These are phyloP conservation scores for Aspergillus kassunensis DNA, from an alignment of 495 filamentous ascomycete species.

Conservation along the genomic window DNA sequence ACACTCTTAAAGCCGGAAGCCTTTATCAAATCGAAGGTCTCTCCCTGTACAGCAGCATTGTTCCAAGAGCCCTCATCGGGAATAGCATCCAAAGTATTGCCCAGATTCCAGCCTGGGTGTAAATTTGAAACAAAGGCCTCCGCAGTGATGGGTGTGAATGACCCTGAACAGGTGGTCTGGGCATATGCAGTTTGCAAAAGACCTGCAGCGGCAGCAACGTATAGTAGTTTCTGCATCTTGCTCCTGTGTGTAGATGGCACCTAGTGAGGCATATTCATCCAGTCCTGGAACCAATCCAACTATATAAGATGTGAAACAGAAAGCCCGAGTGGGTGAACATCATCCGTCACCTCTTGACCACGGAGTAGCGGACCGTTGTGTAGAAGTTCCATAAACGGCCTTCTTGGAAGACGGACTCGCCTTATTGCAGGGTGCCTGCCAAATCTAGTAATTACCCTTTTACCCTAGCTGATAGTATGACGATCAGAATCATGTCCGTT, in stretches of 20 bases:
- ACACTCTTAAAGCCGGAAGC: constrained; percentile 55
- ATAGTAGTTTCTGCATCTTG: constrained; percentile 9
- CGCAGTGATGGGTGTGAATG: constrained; percentile 36
- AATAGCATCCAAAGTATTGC: constrained; percentile 56
- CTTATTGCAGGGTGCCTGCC: too few species aligned
- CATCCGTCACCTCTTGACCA: background rate
- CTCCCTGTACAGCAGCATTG: constrained; percentile 44
- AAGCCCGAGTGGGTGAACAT: background rate
- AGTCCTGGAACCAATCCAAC: too few species aligned
- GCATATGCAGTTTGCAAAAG: constrained; percentile 12
- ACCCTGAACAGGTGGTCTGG: constrained; percentile 27
- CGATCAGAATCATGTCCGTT: too few species aligned
- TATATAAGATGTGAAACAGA: constrained; percentile 6
- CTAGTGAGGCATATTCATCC: too few species aligned
- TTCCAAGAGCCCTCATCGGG: constrained; percentile 59
- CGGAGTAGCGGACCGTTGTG: background rate
- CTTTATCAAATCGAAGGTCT: constrained; percentile 50
- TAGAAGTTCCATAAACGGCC: background rate
- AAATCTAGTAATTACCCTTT: too few species aligned
- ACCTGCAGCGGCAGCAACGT: constrained; percentile 10
- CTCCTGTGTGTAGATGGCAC: too few species aligned
- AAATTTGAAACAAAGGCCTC: constrained; percentile 29
- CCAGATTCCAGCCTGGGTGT: constrained; percentile 44
- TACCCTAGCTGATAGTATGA: too few species aligned
- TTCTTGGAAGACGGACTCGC: too few species aligned